Percentiles rank a stretch among this genome's conserved stretches.
These are phyloP conservation scores for Physcia stellaris DNA, from an alignment of 495 filamentous ascomycete genomes.

Conservation along the genomic window DNA sequence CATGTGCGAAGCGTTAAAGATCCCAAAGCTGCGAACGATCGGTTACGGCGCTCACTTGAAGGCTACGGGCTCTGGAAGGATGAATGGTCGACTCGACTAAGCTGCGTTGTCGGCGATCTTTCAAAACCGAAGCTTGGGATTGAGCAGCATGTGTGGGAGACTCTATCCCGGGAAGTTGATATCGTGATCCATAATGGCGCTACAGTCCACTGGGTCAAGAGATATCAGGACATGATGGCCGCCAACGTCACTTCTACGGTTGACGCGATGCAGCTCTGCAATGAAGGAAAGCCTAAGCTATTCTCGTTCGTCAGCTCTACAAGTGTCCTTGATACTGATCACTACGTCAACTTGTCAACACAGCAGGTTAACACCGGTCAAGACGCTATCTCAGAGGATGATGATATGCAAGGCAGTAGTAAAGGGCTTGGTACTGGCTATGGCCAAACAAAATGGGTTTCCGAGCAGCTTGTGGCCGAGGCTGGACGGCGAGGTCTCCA, in stretches of 20 bases:
- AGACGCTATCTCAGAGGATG: constrained; percentile 42
- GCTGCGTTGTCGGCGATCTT: constrained; percentile 59
- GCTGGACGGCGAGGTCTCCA: constrained; percentile 65
- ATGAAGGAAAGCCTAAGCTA: constrained; percentile 61
- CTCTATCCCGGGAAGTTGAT: constrained; percentile 51
- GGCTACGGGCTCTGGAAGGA: constrained; percentile 75
- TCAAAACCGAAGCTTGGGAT: constrained; percentile 60
- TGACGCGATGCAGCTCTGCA: constrained; percentile 63
- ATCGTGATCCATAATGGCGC: constrained; percentile 88
- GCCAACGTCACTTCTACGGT: constrained; percentile 76
- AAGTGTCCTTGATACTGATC: constrained; percentile 62
- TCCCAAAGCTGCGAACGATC: constrained; percentile 25
- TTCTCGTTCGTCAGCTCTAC: constrained; percentile 83
- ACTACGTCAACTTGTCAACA: constrained; percentile 65
- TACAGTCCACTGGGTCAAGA: constrained; percentile 72
- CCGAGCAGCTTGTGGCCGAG: constrained; percentile 68
- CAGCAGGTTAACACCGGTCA: constrained; percentile 37
- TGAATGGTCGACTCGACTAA: constrained; percentile 48
- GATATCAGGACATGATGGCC: constrained; percentile 60
- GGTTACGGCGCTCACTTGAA: constrained; percentile 28
- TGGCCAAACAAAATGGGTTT: constrained; percentile 78
- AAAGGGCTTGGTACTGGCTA: constrained; percentile 70
- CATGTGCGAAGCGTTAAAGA: constrained; percentile 52
- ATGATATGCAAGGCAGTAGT: constrained; percentile 51
- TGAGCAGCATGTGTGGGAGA: constrained; percentile 44